These are phyloP conservation scores for Anthracocystis walkeri DNA, from an alignment of 1,284 basidiomycete species.

Conservation along the genomic window DNA sequence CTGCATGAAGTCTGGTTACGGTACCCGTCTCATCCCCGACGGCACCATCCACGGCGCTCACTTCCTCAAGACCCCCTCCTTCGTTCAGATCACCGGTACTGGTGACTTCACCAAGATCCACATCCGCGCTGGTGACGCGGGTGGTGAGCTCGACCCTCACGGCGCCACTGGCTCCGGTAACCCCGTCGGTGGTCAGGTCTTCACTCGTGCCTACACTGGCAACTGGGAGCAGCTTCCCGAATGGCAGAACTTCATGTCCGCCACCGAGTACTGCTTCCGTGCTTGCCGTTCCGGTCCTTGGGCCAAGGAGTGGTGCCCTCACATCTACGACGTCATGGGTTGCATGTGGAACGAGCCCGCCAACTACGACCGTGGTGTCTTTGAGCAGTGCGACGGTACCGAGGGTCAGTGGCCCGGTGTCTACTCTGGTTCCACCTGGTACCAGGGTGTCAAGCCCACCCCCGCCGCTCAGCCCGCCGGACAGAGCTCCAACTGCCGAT, in stretches of 20 bases:
- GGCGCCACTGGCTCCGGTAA: conserved; percentile 63
- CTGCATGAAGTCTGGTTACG: conserved; percentile 74
- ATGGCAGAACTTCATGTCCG: conserved; percentile 67
- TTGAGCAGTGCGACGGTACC: conserved; percentile 64
- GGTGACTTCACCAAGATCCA: conserved; percentile 70
- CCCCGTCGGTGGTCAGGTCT: conserved; percentile 61
- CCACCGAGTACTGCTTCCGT: conserved; percentile 66
- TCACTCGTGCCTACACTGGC: conserved; percentile 57
- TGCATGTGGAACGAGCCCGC: conserved; percentile 65
- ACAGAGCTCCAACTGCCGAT: conserved; percentile 55
- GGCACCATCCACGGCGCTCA: conserved; percentile 80
- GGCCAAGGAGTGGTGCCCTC: conserved; percentile 63
- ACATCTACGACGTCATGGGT: conserved; percentile 66
- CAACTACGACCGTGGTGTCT: conserved; percentile 56
- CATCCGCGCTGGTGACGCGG: conserved; percentile 63
- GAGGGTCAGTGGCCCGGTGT: conserved; percentile 63
- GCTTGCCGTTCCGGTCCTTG: conserved; percentile 60
- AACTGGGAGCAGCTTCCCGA: conserved; percentile 65
- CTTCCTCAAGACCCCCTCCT: conserved; percentile 77
- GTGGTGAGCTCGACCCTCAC: conserved; percentile 70
- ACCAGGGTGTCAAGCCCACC: conserved; percentile 58
- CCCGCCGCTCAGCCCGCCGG: conserved; percentile 52
- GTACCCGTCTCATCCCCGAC: conserved; percentile 80
- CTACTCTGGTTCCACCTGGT: conserved; percentile 61
- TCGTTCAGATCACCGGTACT: conserved; percentile 77